These are phyloP conservation scores for Bacidia rubella DNA, from an alignment of 495 filamentous ascomycete species.

Conservation along the genomic window DNA sequence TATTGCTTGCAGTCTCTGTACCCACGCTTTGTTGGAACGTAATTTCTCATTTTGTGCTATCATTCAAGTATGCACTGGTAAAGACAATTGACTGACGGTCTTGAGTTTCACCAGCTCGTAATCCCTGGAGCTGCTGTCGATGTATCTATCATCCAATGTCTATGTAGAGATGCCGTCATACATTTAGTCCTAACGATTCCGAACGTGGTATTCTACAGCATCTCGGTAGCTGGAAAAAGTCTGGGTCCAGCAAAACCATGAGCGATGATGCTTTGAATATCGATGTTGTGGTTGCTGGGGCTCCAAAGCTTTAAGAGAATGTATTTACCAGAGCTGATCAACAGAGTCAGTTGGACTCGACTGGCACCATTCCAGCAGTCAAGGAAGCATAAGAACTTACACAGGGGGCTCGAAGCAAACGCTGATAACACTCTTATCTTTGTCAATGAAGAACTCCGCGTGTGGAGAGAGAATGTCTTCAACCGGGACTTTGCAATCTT, in stretches of 20 bases:
- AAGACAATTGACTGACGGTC: no score
- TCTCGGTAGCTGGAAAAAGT: conserved; percentile 50
- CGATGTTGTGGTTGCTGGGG: conserved; percentile 58
- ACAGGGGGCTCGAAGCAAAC: conserved; percentile 82
- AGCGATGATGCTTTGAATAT: conserved; percentile 69
- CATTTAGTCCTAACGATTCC: no score
- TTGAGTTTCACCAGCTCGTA: no score
- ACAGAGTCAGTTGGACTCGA: not conserved
- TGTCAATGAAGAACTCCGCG: conserved; percentile 67
- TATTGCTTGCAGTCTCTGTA: no score
- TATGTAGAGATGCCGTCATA: no score
- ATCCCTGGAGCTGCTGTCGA: no score
- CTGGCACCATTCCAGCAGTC: not conserved
- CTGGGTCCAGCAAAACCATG: conserved; percentile 73
- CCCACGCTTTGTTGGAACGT: no score
- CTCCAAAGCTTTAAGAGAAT: conserved; percentile 81
- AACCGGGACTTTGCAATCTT: conserved; percentile 32
- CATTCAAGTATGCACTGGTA: no score
- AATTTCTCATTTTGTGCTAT: no score
- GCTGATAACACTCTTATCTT: conserved; percentile 67
- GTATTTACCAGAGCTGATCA: conserved; percentile 48
- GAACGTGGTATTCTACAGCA: no score
- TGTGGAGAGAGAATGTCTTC: conserved; percentile 50
- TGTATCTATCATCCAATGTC: no score
- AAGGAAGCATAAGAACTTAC: conserved; percentile 31